phyloP scores from a whole-genome alignment of 441 rosid genomes.

The Populus hybrid region DNA sequence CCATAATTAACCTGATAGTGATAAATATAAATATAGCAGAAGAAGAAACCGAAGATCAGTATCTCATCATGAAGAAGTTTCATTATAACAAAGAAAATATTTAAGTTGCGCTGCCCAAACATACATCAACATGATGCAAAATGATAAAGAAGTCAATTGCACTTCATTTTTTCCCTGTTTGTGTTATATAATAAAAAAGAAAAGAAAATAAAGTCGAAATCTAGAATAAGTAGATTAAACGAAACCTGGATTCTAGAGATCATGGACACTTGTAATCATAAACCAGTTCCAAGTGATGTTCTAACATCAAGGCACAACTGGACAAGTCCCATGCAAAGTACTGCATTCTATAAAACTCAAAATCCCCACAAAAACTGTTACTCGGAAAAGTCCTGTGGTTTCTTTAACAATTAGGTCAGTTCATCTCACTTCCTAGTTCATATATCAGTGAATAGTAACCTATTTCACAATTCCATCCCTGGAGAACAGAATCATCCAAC shows the following conservation, averaged over 20 bases:
- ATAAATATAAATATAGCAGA: not conserved
- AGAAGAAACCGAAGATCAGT: not conserved
- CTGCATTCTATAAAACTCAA: not conserved
- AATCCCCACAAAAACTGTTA: not conserved
- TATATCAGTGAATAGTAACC: not conserved
- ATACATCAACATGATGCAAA: not conserved
- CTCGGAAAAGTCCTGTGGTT: not conserved
- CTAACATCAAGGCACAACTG: too few species aligned
- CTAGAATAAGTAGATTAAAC: not conserved
- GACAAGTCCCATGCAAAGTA: too few species aligned
- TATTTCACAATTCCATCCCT: not conserved
- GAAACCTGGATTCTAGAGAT: not conserved
- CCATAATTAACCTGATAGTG: slow-evolving; percentile 71
- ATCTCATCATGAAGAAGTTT: not conserved
- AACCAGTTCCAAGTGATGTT: too few species aligned
- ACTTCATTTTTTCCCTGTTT: not conserved
- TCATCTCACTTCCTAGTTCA: not conserved
- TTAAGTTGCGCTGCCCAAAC: not conserved
- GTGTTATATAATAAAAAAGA: not conserved
- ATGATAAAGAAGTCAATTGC: not conserved
- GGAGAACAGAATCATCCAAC: not conserved
- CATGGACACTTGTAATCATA: too few species aligned
- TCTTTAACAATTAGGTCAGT: not conserved
- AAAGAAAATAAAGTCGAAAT: not conserved
- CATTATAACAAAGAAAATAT: not conserved